Percentiles rank a stretch among this genome's conserved stretches.
These are phyloP conservation scores for Ophiostoma himal-ulmi DNA, from an alignment of 2,329 filamentous ascomycete genomes.

Conservation along the genomic window DNA sequence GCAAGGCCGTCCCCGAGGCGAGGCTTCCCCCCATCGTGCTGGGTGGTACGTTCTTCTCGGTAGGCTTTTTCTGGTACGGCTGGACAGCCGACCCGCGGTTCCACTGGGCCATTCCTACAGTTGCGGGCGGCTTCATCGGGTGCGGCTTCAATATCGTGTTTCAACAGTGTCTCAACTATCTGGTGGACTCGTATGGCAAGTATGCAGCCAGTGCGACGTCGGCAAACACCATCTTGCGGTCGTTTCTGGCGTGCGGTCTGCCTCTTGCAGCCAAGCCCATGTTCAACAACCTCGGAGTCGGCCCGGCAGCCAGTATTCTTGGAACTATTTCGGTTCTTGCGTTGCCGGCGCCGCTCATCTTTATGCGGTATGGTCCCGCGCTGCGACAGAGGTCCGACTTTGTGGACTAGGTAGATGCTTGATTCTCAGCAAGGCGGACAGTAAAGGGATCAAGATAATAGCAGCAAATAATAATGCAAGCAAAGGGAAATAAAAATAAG, in stretches of 20 bases:
- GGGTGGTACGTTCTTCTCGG: slow-evolving; percentile 39
- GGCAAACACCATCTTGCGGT: slow-evolving; percentile 55
- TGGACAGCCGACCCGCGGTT: slow-evolving; percentile 26
- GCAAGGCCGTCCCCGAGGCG: slow-evolving; percentile 34
- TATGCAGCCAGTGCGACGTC: slow-evolving; percentile 60
- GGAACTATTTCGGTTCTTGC: slow-evolving; percentile 40
- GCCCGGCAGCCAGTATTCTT: slow-evolving; percentile 26
- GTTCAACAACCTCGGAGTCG: slow-evolving; percentile 42
- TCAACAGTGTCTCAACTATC: slow-evolving; percentile 46
- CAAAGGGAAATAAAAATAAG: not conserved
- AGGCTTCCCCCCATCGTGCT: slow-evolving; percentile 42
- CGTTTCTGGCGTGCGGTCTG: slow-evolving; percentile 51
- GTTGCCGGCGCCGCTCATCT: slow-evolving; percentile 45
- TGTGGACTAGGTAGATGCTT: slow-evolving; percentile 4
- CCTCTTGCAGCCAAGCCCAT: slow-evolving; percentile 55
- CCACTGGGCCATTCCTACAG: slow-evolving; percentile 24
- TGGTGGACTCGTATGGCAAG: slow-evolving; percentile 49
- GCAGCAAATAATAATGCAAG: not conserved
- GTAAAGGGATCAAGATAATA: not conserved
- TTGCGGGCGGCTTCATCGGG: slow-evolving; percentile 36
- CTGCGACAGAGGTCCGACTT: slow-evolving; percentile 24
- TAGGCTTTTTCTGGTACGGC: slow-evolving; percentile 36
- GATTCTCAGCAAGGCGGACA: not conserved
- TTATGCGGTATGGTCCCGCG: slow-evolving; percentile 22
- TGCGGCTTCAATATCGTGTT: slow-evolving; percentile 44